Percentiles rank a stretch among this genome's conserved stretches.
Conservation (phyloP, 441 rosid genomes). For the Isatis lusitanica region DNA sequence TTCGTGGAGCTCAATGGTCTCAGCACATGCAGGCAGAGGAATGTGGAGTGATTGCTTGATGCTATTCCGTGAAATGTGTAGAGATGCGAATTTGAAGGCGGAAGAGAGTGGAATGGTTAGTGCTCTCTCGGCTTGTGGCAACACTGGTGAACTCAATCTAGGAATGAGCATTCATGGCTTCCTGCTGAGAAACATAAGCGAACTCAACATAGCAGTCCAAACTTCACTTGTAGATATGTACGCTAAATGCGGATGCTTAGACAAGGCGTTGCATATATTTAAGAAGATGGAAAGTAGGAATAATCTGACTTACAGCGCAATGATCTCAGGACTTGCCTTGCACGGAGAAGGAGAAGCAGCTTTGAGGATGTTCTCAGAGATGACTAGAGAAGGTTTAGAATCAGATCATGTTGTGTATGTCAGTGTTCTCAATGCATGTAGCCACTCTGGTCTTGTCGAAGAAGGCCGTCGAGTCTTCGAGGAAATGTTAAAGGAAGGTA, state of each 20-base stretch:
- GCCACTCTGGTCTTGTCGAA: slow-evolving; percentile 55
- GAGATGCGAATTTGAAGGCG: slow-evolving; percentile 31
- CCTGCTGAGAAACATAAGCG: slow-evolving; percentile 49
- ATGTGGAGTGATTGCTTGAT: slow-evolving; percentile 42
- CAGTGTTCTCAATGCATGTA: slow-evolving; percentile 62
- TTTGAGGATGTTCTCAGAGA: slow-evolving; percentile 48
- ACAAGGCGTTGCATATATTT: slow-evolving; percentile 48
- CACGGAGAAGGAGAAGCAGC: slow-evolving; percentile 63
- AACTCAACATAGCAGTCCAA: slow-evolving; percentile 52
- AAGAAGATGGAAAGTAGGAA: slow-evolving; percentile 43
- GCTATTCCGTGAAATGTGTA: slow-evolving; percentile 31
- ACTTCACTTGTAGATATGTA: slow-evolving; percentile 71
- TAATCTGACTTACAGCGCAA: slow-evolving; percentile 47
- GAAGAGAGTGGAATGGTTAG: slow-evolving; percentile 60
- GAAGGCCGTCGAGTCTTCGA: slow-evolving; percentile 51
- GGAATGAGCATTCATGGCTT: slow-evolving; percentile 53
- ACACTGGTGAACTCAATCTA: slow-evolving; percentile 46
- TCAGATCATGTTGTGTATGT: slow-evolving; percentile 59
- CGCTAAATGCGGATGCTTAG: slow-evolving; percentile 52
- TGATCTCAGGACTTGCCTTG: slow-evolving; percentile 64
- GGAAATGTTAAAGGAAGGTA: slow-evolving; percentile 41
- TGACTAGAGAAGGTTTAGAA: slow-evolving; percentile 50
- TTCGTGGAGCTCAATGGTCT: slow-evolving; percentile 67
- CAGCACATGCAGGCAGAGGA: slow-evolving; percentile 51
- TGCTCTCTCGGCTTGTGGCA: slow-evolving; percentile 60